Conservation (phyloP, 768 basidiomycete species). For the Termitomyces sp. region DNA sequence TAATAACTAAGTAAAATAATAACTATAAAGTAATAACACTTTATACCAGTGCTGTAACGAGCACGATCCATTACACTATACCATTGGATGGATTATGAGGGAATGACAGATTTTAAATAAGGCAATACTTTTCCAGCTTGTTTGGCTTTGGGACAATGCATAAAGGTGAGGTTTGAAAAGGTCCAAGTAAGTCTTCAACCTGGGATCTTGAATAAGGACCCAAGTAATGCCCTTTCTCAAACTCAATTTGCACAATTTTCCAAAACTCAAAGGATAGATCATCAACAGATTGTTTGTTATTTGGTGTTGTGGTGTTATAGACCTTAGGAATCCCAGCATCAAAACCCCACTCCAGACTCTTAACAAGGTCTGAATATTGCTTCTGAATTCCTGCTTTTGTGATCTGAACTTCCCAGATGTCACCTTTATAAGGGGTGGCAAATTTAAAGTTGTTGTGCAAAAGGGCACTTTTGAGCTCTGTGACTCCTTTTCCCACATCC, state of each 20-base stretch:
- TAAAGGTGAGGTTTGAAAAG: not conserved
- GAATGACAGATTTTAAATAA: not conserved
- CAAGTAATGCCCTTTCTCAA: too few species aligned
- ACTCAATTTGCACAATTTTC: too few species aligned
- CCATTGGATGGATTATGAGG: too few species aligned
- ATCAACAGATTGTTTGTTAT: not conserved
- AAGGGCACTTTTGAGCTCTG: not conserved
- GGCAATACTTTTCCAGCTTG: not conserved
- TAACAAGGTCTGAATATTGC: not conserved
- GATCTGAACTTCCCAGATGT: not conserved
- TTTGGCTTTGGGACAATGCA: not conserved
- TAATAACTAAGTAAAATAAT: too few species aligned
- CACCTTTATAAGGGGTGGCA: not conserved
- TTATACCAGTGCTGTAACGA: too few species aligned
- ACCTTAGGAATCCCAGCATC: not conserved
- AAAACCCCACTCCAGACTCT: not conserved
- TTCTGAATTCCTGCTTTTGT: not conserved
- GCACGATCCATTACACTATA: too few species aligned
- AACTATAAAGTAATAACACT: too few species aligned
- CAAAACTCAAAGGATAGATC: too few species aligned
- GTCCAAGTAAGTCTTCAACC: not conserved
- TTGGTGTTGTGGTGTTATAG: not conserved
- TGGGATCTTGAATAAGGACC: rapidly evolving
- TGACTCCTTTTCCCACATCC: not conserved
- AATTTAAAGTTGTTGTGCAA: not conserved